These are phyloP conservation scores for Guillardia theta DNA, from an alignment of 78 protist species.

Conservation along the genomic window DNA sequence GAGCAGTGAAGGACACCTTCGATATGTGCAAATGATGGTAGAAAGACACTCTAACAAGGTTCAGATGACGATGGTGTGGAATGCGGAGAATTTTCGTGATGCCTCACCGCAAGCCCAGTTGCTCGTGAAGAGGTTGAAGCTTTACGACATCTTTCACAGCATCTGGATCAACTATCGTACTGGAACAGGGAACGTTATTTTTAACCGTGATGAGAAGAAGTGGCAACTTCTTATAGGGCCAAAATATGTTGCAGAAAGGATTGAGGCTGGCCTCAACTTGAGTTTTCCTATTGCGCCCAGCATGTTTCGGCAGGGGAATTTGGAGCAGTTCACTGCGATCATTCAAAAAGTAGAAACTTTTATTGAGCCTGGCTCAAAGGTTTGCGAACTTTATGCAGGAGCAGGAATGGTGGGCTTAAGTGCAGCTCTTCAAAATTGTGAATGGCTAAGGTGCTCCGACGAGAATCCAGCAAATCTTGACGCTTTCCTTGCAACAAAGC, in stretches of 20 bases:
- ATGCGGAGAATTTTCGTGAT: not conserved
- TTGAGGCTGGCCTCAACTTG: not conserved
- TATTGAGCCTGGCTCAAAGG: not conserved
- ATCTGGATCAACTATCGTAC: not conserved
- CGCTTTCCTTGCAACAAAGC: not conserved
- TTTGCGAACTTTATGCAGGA: not conserved
- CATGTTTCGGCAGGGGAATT: constrained; percentile 7
- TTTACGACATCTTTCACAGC: not conserved
- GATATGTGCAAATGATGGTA: not conserved
- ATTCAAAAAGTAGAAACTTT: not conserved
- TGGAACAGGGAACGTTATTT: not conserved
- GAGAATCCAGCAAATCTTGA: not conserved
- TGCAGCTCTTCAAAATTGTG: not conserved
- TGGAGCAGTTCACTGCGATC: not conserved
- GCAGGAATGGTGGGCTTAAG: not conserved
- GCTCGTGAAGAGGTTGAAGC: not conserved
- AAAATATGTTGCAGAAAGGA: not conserved
- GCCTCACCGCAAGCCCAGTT: not conserved
- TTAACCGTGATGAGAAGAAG: not conserved
- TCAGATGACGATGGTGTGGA: not conserved
- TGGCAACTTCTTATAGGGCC: not conserved
- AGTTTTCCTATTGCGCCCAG: not conserved
- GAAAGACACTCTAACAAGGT: not conserved
- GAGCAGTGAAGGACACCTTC: not conserved
- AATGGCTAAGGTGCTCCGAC: not conserved